These are phyloP conservation scores for Boletus sp. DNA, from an alignment of 768 basidiomycete species.

Conservation along the genomic window DNA sequence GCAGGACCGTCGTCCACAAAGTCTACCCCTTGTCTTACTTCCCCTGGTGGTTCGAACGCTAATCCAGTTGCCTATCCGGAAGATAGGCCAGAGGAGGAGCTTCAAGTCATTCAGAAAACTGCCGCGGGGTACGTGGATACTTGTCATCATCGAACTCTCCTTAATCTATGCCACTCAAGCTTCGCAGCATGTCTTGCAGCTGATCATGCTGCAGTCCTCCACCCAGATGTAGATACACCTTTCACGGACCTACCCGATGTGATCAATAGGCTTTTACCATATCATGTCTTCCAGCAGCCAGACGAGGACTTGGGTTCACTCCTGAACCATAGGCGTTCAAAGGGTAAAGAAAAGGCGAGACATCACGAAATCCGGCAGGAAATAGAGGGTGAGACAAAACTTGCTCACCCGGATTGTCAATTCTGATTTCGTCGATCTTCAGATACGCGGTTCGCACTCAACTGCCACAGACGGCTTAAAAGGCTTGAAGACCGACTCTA, in stretches of 20 bases:
- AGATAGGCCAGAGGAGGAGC: slow-evolving; percentile 50
- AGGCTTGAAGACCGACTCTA: slow-evolving; percentile 58
- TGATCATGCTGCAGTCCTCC: slow-evolving; percentile 59
- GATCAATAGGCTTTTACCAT: slow-evolving; percentile 70
- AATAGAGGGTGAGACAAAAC: slow-evolving; percentile 45
- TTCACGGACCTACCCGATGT: slow-evolving; percentile 62
- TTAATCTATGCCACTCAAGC: slow-evolving; percentile 36
- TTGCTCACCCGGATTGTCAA: background rate
- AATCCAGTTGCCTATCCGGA: slow-evolving; percentile 25
- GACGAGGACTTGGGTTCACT: slow-evolving; percentile 52
- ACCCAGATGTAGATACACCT: slow-evolving; percentile 68
- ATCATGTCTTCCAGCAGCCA: slow-evolving; percentile 78
- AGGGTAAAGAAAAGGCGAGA: slow-evolving; percentile 63
- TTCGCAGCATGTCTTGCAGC: slow-evolving; percentile 51
- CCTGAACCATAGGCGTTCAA: slow-evolving; percentile 27
- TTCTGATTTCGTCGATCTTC: slow-evolving; percentile 4
- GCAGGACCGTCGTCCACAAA: slow-evolving; percentile 29
- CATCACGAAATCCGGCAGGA: slow-evolving; percentile 44
- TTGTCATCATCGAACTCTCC: background rate
- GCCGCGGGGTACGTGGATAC: slow-evolving; percentile 45
- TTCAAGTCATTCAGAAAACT: slow-evolving; percentile 43
- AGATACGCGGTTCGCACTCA: slow-evolving; percentile 72
- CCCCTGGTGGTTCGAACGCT: slow-evolving; percentile 26
- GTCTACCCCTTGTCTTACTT: background rate
- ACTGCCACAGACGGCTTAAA: slow-evolving; percentile 57